phyloP scores from a whole-genome alignment of 2,329 filamentous ascomycete genomes.

The Colletotrichum musae region DNA sequence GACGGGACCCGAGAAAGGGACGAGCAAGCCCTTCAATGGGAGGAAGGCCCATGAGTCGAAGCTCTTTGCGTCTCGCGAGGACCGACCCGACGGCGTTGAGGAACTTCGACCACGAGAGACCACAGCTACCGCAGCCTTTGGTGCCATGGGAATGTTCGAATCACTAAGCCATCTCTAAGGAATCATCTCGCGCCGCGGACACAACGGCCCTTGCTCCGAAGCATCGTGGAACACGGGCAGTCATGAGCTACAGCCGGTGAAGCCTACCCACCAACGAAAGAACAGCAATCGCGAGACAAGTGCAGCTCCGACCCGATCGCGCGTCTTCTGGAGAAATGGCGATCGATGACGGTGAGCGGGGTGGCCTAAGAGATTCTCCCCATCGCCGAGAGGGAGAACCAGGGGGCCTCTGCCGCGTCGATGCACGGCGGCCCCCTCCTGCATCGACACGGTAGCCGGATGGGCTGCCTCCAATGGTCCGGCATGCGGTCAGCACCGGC shows the following conservation, averaged over 20 bases:
- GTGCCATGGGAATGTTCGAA: too few species aligned
- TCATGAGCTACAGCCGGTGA: too few species aligned
- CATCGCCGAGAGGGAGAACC: background rate
- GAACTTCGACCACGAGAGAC: background rate
- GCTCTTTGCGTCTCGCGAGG: background rate
- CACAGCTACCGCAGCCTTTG: too few species aligned
- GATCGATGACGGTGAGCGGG: too few species aligned
- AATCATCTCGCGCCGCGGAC: too few species aligned
- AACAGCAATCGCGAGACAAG: too few species aligned
- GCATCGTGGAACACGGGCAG: too few species aligned
- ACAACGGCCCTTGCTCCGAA: too few species aligned
- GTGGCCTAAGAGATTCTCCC: background rate
- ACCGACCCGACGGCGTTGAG: background rate
- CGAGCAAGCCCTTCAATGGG: background rate
- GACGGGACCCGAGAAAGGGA: background rate
- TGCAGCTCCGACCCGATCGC: too few species aligned
- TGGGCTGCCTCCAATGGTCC: background rate
- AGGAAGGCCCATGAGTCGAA: background rate
- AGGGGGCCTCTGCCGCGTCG: background rate
- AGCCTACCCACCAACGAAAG: too few species aligned
- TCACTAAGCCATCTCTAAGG: too few species aligned
- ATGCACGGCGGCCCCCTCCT: background rate
- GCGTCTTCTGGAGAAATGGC: too few species aligned
- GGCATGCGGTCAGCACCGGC: constrained; percentile 12
- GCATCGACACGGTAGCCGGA: background rate